Evolutionary conservation across 1,284 basidiomycete genomes (phyloP).

Genomic region (Leccinum ponderosum): DNA sequence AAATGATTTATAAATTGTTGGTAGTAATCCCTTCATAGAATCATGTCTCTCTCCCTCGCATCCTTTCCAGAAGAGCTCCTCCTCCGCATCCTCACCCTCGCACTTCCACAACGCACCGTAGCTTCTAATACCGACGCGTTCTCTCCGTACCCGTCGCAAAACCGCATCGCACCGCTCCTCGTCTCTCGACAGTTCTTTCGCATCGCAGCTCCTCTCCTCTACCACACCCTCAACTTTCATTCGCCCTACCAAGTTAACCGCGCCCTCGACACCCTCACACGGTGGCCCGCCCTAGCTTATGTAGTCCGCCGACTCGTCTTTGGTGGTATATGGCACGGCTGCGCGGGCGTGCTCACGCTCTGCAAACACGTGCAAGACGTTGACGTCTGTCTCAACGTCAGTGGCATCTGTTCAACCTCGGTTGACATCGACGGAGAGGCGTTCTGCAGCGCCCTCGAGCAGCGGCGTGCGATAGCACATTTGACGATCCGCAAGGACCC

Average conservation of each 20-base stretch:
- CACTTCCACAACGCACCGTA: slow-evolving; percentile 23
- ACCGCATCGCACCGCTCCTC: slow-evolving; percentile 41
- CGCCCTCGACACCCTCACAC: slow-evolving; percentile 40
- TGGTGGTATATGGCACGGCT: slow-evolving; percentile 31
- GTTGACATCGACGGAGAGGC: slow-evolving; percentile 34
- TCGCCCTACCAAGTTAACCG: slow-evolving; percentile 38
- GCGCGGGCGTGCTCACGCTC: slow-evolving; percentile 30
- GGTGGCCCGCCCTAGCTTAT: slow-evolving; percentile 37
- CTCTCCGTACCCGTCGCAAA: slow-evolving; percentile 14
- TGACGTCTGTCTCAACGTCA: slow-evolving; percentile 46
- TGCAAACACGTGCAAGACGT: slow-evolving; percentile 38
- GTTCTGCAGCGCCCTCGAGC: slow-evolving; percentile 43
- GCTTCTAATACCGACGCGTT: slow-evolving; percentile 35
- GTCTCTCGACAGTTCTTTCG: slow-evolving; percentile 50
- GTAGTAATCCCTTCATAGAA: slow-evolving; percentile 4
- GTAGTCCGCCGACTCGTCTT: slow-evolving; percentile 42
- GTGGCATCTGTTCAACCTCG: not conserved
- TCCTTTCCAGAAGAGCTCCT: slow-evolving; percentile 58
- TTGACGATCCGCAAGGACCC: slow-evolving; percentile 50
- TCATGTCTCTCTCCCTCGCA: slow-evolving; percentile 27
- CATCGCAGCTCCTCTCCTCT: slow-evolving; percentile 53
- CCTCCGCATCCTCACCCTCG: slow-evolving; percentile 47
- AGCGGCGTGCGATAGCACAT: slow-evolving; percentile 38
- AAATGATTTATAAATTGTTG: not conserved
- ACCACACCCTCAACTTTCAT: slow-evolving; percentile 46